Percentiles rank a stretch among this genome's conserved stretches.
Conservation (phyloP, 345 rosid genomes). For the Populus tremula region DNA sequence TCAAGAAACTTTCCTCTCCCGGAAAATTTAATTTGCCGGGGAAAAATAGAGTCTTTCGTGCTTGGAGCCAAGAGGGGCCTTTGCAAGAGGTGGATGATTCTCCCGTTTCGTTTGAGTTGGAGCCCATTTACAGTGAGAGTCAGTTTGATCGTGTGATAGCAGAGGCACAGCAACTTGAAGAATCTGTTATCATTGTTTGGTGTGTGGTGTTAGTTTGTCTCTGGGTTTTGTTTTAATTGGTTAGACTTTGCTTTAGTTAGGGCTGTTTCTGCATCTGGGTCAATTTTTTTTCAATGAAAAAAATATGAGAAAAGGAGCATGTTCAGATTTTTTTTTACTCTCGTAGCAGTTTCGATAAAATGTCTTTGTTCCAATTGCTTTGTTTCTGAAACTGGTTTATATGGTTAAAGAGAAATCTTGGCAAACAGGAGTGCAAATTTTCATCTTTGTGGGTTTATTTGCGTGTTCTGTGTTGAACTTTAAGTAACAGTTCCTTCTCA, state of each 20-base stretch:
- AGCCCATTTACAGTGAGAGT: constrained; percentile 53
- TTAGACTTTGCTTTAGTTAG: constrained; percentile 6
- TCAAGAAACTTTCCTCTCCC: constrained; percentile 12
- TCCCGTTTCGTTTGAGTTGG: constrained; percentile 59
- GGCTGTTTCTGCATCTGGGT: constrained; percentile 1
- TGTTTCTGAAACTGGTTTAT: background rate
- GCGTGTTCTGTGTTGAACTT: background rate
- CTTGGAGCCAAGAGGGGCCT: constrained; percentile 36
- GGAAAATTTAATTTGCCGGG: constrained; percentile 8
- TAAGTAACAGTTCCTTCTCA: background rate
- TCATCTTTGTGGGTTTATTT: background rate
- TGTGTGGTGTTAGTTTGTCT: constrained; percentile 21
- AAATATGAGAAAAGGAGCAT: background rate
- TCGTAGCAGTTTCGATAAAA: background rate
- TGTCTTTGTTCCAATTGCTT: background rate
- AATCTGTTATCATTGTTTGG: constrained; percentile 69
- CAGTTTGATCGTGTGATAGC: constrained; percentile 74
- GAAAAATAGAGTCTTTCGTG: constrained; percentile 20
- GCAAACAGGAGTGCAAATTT: background rate
- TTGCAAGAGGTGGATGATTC: constrained; percentile 53
- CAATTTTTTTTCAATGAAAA: background rate
- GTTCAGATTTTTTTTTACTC: background rate
- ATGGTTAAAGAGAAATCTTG: background rate
- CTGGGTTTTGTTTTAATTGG: constrained; percentile 3
- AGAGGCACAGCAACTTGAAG: constrained; percentile 68